A percentile compares a stretch with the other conserved stretches of the same genome.
Conservation (phyloP, 495 filamentous ascomycete genomes). For the Neurospora sp. region DNA sequence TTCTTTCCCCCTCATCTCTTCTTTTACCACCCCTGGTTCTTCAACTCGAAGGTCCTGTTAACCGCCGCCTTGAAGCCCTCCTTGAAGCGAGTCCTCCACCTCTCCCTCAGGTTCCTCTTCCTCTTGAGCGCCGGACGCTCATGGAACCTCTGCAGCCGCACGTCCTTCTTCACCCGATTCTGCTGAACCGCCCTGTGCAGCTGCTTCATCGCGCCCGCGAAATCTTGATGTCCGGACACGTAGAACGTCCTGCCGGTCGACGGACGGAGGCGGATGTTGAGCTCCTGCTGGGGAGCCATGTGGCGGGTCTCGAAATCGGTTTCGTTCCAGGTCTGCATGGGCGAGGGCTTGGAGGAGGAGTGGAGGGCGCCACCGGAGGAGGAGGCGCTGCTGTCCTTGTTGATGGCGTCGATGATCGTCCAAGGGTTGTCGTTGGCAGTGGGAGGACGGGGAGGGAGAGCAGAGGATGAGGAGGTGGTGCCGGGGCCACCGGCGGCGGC, state of each 20-base stretch:
- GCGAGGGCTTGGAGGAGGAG: not conserved
- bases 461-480: not conserved
- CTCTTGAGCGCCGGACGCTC: constrained; percentile 64
- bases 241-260: constrained; percentile 49
- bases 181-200: constrained; percentile 31
- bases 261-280: constrained; percentile 35
- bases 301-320: constrained; percentile 9
- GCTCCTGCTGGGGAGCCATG: constrained; percentile 4
- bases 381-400: constrained; percentile 1
- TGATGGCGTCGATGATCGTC: not conserved
- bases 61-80: constrained; percentile 51
- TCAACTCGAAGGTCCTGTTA: constrained; percentile 52
- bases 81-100: constrained; percentile 58
- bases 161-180: constrained; percentile 46
- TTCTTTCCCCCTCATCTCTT: not conserved
- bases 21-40: constrained; percentile 59
- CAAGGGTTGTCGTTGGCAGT: not conserved
- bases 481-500: not conserved
- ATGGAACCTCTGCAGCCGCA: constrained; percentile 48
- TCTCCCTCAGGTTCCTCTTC: constrained; percentile 56
- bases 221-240: constrained; percentile 38
- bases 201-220: constrained; percentile 42
- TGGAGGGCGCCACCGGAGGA: not conserved
- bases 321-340: constrained; percentile 2
- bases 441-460: not conserved